Conservation (phyloP, 2,329 filamentous ascomycete genomes). For the Fusarium neocosmosporiellum region DNA sequence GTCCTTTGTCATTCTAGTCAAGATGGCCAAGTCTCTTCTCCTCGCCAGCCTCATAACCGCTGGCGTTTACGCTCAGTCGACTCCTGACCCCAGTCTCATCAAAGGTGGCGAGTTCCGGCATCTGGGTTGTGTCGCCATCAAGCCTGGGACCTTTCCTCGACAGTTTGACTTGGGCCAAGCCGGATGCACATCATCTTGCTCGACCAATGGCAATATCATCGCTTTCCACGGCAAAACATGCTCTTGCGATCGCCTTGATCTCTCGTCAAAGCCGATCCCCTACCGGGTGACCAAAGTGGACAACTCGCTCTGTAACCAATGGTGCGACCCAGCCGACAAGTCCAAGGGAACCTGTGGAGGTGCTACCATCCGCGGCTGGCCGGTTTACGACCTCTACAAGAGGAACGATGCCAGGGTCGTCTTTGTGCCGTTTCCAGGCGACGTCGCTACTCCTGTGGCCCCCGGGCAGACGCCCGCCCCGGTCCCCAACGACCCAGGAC, state of each 20-base stretch:
- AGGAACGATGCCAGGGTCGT: constrained; percentile 27
- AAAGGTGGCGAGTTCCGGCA: constrained; percentile 16
- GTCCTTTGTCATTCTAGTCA: constrained; percentile 20
- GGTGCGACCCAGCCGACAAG: constrained; percentile 28
- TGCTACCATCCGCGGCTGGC: constrained; percentile 24
- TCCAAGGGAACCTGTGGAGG: constrained; percentile 33
- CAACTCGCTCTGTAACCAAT: constrained; percentile 25
- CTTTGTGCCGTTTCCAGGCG: constrained; percentile 15
- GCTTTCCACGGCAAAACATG: constrained; percentile 28
- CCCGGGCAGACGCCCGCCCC: constrained; percentile 12
- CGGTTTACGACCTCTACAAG: constrained; percentile 35
- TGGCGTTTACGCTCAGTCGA: constrained; percentile 25
- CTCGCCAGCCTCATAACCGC: constrained; percentile 15
- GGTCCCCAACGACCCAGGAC: neutral
- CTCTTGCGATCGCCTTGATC: constrained; percentile 34
- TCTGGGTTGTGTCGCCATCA: constrained; percentile 28
- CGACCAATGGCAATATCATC: constrained; percentile 33
- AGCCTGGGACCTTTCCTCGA: constrained; percentile 27
- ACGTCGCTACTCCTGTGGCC: constrained; percentile 12
- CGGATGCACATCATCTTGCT: constrained; percentile 26
- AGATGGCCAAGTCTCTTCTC: constrained; percentile 19
- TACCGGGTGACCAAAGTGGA: constrained; percentile 32
- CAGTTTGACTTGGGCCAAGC: constrained; percentile 15
- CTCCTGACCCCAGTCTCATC: constrained; percentile 19
- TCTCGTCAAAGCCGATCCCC: constrained; percentile 19